Percentiles rank a stretch among this genome's conserved stretches.
Evolutionary conservation across 257 asterid genomes (phyloP).

Genomic region (Przewalskia tangutica): DNA sequence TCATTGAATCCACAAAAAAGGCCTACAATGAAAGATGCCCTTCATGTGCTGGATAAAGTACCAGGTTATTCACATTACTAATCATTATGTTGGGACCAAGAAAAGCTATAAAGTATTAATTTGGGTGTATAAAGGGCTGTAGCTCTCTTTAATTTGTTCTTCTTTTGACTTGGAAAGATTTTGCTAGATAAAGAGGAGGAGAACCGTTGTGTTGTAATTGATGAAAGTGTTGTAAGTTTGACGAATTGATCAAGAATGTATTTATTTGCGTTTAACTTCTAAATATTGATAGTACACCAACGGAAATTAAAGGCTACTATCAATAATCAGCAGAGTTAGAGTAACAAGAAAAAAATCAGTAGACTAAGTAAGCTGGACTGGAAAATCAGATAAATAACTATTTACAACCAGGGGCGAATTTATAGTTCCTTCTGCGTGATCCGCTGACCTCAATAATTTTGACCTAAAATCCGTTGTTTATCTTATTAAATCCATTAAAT

Average conservation of each 20-base stretch:
- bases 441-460: no score
- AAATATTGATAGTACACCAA: no score
- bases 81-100: slow-evolving; percentile 15
- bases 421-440: no score
- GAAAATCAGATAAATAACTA: not conserved
- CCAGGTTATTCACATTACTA: slow-evolving; percentile 18
- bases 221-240: slow-evolving; percentile 21
- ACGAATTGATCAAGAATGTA: slow-evolving; percentile 10
- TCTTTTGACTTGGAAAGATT: slow-evolving; percentile 40
- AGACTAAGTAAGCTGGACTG: not conserved
- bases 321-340: no score
- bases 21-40: slow-evolving; percentile 83
- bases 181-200: slow-evolving; percentile 14
- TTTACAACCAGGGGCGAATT: not conserved
- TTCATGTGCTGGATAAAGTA: slow-evolving; percentile 54
- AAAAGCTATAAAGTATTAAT: slow-evolving; percentile 13
- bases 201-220: slow-evolving; percentile 34
- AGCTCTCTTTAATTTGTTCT: slow-evolving; percentile 15
- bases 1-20: slow-evolving; percentile 72
- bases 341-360: no score
- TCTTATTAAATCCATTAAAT: not conserved
- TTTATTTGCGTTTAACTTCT: not conserved
- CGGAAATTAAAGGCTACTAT: no score
- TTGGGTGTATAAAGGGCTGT: slow-evolving; percentile 14
- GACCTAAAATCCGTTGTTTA: no score